Evolutionary conservation across 2,329 filamentous ascomycete genomes (phyloP).

Genomic region (Colletotrichum sp.): DNA sequence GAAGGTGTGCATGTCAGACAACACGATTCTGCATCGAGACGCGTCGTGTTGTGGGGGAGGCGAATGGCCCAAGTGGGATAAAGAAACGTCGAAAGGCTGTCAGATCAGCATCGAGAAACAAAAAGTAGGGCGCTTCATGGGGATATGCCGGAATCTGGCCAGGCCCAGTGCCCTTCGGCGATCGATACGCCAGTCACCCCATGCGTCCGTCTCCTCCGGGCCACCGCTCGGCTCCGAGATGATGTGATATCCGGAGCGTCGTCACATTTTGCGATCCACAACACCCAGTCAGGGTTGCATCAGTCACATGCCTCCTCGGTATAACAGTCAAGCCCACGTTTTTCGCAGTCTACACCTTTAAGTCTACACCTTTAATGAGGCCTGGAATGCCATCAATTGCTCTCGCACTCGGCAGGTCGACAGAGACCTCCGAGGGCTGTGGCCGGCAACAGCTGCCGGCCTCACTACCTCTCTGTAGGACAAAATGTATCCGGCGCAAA

Average conservation of each 20-base stretch:
- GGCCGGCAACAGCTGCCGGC: not conserved
- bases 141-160: not conserved
- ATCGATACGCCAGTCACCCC: not conserved
- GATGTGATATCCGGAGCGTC: not conserved
- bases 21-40: not conserved
- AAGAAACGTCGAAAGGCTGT: not conserved
- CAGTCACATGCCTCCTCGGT: not conserved
- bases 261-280: not conserved
- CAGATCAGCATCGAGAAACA: not conserved
- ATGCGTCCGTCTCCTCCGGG: not conserved
- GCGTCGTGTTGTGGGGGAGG: not conserved
- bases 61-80: not conserved
- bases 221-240: not conserved
- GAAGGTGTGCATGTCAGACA: not conserved
- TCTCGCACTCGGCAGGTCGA: not conserved
- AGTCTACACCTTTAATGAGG: not conserved
- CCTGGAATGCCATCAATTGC: conserved; percentile 10
- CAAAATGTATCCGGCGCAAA: not conserved
- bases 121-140: not conserved
- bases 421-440: not conserved
- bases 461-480: conserved; percentile 1
- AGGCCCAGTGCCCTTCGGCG: not conserved
- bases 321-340: not conserved
- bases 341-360: not conserved
- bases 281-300: not conserved